Evolutionary conservation across 176 grass and related monocot species (phyloP).

Genomic region (Aegilops umbellulata): DNA sequence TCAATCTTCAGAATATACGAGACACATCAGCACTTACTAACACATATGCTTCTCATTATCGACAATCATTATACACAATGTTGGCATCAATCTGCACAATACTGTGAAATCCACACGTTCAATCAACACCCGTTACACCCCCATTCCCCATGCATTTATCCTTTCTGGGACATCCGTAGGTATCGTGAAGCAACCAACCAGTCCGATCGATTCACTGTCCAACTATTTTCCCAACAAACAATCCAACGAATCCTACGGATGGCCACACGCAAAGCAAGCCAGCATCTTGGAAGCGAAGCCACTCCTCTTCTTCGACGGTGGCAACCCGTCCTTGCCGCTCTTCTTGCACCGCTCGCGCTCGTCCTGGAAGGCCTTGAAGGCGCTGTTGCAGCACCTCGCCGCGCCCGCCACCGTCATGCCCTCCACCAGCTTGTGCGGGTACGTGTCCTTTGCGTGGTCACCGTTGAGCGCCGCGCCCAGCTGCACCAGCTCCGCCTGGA

Average conservation of each 20-base stretch:
- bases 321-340: constrained; percentile 34
- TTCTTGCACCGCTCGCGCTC: constrained; percentile 60
- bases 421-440: constrained; percentile 64
- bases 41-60: too few species aligned
- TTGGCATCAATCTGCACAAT: not conserved
- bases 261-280: constrained; percentile 50
- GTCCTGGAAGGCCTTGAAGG: constrained; percentile 42
- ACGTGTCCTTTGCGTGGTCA: constrained; percentile 43
- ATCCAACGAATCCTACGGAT: not conserved
- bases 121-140: too few species aligned
- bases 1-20: too few species aligned
- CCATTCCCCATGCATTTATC: too few species aligned
- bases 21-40: too few species aligned
- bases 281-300: constrained; percentile 39
- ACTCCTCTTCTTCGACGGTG: not conserved
- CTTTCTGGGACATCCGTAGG: too few species aligned
- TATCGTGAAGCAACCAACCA: not conserved
- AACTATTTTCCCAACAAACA: not conserved
- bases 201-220: not conserved
- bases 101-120: not conserved
- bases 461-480: constrained; percentile 69
- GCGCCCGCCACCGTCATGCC: constrained; percentile 71
- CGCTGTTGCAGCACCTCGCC: constrained; percentile 42
- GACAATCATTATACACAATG: too few species aligned
- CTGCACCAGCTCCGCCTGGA: constrained; percentile 78